Conservation (phyloP, 768 basidiomycete genomes). For the Boletellus emodensis region DNA sequence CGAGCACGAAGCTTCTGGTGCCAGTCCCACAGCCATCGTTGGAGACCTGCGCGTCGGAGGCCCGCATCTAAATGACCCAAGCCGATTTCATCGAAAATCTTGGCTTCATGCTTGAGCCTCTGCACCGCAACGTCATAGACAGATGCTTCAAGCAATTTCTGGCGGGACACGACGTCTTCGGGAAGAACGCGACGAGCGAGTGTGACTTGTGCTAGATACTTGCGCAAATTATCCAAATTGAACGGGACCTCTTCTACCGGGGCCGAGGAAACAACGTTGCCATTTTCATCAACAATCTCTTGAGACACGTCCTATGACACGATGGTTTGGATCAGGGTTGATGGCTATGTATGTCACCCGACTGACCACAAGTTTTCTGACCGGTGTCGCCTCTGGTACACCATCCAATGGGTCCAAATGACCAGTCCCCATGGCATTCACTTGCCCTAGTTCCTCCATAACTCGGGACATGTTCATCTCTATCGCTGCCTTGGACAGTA, state of each 20-base stretch:
- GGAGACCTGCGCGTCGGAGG: conserved; percentile 49
- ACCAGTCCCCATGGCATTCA: conserved; percentile 42
- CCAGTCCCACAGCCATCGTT: conserved; percentile 87
- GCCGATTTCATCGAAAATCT: conserved; percentile 55
- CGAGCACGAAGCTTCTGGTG: conserved; percentile 54
- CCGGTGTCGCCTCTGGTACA: conserved; percentile 63
- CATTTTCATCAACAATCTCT: conserved; percentile 18
- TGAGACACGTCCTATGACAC: conserved; percentile 13
- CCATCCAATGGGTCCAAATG: conserved; percentile 41
- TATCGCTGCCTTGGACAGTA: conserved; percentile 57
- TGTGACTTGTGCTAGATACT: conserved; percentile 59
- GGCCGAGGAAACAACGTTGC: conserved; percentile 20
- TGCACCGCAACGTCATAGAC: conserved; percentile 80
- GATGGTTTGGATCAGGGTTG: neutral
- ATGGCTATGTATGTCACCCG: neutral
- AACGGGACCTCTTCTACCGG: conserved; percentile 53
- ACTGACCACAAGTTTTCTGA: conserved; percentile 44
- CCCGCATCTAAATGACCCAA: conserved; percentile 42
- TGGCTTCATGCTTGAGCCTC: conserved; percentile 60
- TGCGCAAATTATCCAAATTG: conserved; percentile 68
- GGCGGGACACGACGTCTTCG: conserved; percentile 67
- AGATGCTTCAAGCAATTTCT: conserved; percentile 79
- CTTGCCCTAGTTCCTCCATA: conserved; percentile 53
- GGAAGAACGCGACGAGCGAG: conserved; percentile 61
- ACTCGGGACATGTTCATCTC: conserved; percentile 47